These are phyloP conservation scores for Jaenimonas drosophilae DNA, from an alignment of 208 protist species.

Conservation along the genomic window DNA sequence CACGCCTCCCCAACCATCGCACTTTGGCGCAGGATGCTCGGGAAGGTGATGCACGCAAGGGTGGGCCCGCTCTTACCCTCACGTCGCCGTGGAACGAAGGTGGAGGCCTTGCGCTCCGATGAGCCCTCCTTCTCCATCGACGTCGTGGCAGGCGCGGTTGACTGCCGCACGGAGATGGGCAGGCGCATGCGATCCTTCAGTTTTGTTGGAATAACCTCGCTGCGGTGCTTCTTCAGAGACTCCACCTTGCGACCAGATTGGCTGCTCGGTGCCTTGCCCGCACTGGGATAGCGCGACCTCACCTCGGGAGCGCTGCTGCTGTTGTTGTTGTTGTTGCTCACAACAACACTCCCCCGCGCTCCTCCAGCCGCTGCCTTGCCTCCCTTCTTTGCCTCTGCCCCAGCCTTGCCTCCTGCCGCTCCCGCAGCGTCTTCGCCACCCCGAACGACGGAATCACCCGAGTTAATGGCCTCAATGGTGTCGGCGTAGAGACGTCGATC, in stretches of 20 bases:
- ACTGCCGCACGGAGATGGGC: not conserved
- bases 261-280: not conserved
- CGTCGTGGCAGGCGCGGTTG: not conserved
- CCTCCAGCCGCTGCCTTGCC: not conserved
- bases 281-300: not conserved
- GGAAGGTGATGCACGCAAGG: conserved; percentile 19
- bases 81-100: not conserved
- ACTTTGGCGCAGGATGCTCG: conserved; percentile 60
- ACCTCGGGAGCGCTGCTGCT: not conserved
- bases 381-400: not conserved
- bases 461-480: conserved; percentile 23
- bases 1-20: conserved; percentile 56
- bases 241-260: not conserved
- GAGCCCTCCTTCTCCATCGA: too few species aligned
- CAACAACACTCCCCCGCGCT: not conserved
- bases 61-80: not conserved
- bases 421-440: not conserved
- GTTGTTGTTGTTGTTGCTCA: not conserved
- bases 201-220: too few species aligned
- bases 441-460: conserved; percentile 14
- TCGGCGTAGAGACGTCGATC: conserved; percentile 55
- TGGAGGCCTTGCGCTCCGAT: not conserved
- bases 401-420: not conserved
- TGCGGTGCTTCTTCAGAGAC: not conserved
- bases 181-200: too few species aligned